phyloP scores from a whole-genome alignment of 495 filamentous ascomycete genomes.

The Annulohypoxylon stygium region DNA sequence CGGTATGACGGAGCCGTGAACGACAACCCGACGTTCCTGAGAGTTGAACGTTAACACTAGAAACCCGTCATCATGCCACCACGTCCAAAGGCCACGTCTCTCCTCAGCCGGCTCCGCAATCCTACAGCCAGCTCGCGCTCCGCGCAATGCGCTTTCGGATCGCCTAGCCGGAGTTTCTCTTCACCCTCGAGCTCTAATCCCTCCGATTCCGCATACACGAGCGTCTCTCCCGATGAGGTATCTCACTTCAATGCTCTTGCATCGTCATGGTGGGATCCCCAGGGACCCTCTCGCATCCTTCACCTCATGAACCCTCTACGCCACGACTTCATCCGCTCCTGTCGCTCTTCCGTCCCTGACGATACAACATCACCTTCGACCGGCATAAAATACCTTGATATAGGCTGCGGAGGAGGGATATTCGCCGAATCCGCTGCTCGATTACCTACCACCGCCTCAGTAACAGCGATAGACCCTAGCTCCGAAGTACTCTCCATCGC shows the following conservation, averaged over 20 bases:
- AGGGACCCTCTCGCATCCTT: constrained; percentile 90
- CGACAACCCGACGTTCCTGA: not conserved
- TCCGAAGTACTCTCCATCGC: constrained; percentile 83
- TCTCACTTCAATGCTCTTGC: constrained; percentile 95
- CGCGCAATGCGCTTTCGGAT: constrained; percentile 8
- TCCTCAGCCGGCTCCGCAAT: constrained; percentile 33
- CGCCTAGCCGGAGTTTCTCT: constrained; percentile 31
- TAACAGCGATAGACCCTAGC: constrained; percentile 89
- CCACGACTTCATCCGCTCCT: constrained; percentile 87
- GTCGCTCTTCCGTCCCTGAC: constrained; percentile 66
- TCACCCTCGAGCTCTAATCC: constrained; percentile 33
- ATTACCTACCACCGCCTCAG: constrained; percentile 71
- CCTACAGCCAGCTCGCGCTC: constrained; percentile 11
- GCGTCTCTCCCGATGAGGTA: constrained; percentile 87
- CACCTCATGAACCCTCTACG: constrained; percentile 98
- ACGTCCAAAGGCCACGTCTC: constrained; percentile 13
- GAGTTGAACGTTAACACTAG: not conserved
- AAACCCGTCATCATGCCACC: constrained; percentile 24
- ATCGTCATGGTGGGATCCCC: constrained; percentile 96
- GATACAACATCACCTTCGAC: constrained; percentile 30
- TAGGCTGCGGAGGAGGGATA: constrained; percentile 97
- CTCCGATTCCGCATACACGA: constrained; percentile 61
- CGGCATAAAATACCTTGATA: constrained; percentile 80
- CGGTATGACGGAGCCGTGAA: not conserved
- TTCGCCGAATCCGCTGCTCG: constrained; percentile 93